phyloP scores from a whole-genome alignment of 2,329 filamentous ascomycete genomes.

The Penicillium sp. region DNA sequence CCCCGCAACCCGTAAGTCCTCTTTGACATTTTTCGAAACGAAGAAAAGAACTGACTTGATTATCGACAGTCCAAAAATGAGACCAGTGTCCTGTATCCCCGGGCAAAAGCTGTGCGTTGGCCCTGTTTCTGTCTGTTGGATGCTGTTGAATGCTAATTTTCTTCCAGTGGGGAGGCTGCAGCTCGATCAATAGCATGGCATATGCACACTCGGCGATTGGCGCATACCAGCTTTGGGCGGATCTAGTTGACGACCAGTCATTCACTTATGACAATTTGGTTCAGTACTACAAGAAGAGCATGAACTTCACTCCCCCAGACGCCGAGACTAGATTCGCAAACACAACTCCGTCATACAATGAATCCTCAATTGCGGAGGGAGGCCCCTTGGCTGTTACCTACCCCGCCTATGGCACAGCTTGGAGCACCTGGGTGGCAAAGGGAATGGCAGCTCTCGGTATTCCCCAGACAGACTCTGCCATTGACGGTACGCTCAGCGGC shows the following conservation, averaged over 20 bases:
- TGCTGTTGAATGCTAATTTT: no score
- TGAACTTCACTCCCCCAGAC: constrained; percentile 25
- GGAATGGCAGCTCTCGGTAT: constrained; percentile 42
- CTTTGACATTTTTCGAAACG: no score
- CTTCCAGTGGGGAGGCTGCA: constrained; percentile 9
- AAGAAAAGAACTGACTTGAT: no score
- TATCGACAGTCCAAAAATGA: no score
- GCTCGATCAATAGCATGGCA: background rate
- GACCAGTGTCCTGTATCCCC: no score
- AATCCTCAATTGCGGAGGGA: constrained; percentile 41
- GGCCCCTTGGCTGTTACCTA: constrained; percentile 50
- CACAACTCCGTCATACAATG: constrained; percentile 16
- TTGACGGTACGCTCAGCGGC: constrained; percentile 42
- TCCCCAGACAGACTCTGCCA: constrained; percentile 36
- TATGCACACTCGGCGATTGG: background rate
- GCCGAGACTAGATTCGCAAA: background rate
- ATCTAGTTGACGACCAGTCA: constrained; percentile 28
- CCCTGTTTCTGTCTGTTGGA: no score
- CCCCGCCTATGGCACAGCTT: constrained; percentile 36
- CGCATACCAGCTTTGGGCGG: constrained; percentile 4
- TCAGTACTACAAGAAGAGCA: constrained; percentile 26
- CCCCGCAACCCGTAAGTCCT: no score
- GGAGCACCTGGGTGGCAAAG: constrained; percentile 33
- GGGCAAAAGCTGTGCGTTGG: no score
- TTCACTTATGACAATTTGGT: constrained; percentile 28